Conservation (phyloP, 352 stramenopile genomes). For the Phytophthora lateralis region DNA sequence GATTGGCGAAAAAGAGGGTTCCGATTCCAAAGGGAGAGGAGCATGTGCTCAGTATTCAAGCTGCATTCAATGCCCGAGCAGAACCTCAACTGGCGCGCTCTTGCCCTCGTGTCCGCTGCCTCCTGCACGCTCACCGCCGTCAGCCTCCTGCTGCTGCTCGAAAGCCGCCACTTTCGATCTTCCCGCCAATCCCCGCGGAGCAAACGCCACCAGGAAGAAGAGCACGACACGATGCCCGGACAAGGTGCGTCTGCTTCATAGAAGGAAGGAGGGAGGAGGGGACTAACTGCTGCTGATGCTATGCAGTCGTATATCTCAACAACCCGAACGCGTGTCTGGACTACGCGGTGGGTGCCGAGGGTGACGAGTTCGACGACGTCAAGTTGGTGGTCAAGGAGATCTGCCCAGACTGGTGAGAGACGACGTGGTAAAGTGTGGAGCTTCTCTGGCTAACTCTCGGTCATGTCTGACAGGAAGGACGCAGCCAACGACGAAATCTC, state of each 20-base stretch:
- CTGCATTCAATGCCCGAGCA: slow-evolving; percentile 17
- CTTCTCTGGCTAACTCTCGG: not conserved
- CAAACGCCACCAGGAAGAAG: slow-evolving; percentile 8
- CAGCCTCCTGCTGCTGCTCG: slow-evolving; percentile 53
- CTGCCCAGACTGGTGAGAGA: slow-evolving; percentile 58
- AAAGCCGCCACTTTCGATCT: slow-evolving; percentile 28
- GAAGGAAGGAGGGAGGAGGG: not conserved
- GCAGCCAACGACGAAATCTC: slow-evolving; percentile 65
- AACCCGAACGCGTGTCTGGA: slow-evolving; percentile 75
- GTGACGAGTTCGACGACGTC: slow-evolving; percentile 83
- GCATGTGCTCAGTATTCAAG: slow-evolving; percentile 13
- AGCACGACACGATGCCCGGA: slow-evolving; percentile 17
- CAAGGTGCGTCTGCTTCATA: slow-evolving; percentile 8
- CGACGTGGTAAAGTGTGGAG: not conserved
- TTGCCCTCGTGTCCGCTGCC: slow-evolving; percentile 57
- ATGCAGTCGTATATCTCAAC: slow-evolving; percentile 79
- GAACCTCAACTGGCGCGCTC: slow-evolving; percentile 54
- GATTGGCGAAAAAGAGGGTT: slow-evolving; percentile 2
- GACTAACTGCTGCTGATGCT: not conserved
- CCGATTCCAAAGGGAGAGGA: slow-evolving; percentile 1
- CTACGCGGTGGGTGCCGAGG: slow-evolving; percentile 67
- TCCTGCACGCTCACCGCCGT: slow-evolving; percentile 66
- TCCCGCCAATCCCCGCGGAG: slow-evolving; percentile 6
- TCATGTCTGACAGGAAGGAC: slow-evolving; percentile 43
- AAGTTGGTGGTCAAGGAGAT: slow-evolving; percentile 79